These are phyloP conservation scores for Fusarium tupiense DNA, from an alignment of 2,329 filamentous ascomycete genomes.

Conservation along the genomic window DNA sequence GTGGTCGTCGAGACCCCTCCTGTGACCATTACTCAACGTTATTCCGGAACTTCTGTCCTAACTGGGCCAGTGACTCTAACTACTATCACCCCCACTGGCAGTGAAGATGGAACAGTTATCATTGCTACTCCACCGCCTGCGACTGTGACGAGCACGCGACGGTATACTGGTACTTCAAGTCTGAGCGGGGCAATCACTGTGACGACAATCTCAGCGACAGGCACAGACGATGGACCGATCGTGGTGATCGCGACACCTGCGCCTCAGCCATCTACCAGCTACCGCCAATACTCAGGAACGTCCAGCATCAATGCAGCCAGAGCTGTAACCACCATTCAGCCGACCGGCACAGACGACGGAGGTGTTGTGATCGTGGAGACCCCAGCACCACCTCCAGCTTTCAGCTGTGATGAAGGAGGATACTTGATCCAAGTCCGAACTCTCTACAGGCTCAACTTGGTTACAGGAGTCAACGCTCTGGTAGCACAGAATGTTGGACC, in stretches of 20 bases:
- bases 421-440: constrained; percentile 16
- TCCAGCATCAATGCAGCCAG: not conserved
- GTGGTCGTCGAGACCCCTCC: not conserved
- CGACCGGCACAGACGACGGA: not conserved
- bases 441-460: constrained; percentile 1
- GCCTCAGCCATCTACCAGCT: not conserved
- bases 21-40: not conserved
- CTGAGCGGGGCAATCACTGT: not conserved
- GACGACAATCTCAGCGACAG: not conserved
- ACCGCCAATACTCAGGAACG: not conserved
- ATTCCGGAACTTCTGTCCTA: not conserved
- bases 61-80: not conserved
- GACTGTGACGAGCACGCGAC: not conserved
- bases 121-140: not conserved
- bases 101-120: not conserved
- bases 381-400: not conserved
- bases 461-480: not conserved
- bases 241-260: not conserved
- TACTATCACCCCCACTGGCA: not conserved
- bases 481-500: constrained; percentile 1
- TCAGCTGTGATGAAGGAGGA: constrained; percentile 15
- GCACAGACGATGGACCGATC: not conserved
- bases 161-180: not conserved
- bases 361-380: constrained; percentile 6
- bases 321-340: not conserved